Percentiles rank a stretch among this genome's conserved stretches.
Conservation (phyloP, 176 grass and related monocot genomes). For the Eleusine coracana region DNA sequence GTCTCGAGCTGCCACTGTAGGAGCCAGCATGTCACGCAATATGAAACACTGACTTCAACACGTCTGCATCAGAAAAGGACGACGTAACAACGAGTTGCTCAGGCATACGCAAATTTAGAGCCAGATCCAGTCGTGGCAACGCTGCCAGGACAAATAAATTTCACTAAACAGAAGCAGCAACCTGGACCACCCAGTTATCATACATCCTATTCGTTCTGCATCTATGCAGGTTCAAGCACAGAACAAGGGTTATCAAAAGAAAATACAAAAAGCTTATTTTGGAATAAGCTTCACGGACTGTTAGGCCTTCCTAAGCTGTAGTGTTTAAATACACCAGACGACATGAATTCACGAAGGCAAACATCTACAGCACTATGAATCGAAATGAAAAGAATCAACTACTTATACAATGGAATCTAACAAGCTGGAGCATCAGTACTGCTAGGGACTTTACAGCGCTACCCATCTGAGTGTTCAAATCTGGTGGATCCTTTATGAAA, state of each 20-base stretch:
- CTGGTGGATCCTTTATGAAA: constrained; percentile 28
- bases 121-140: neutral
- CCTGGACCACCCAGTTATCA: neutral
- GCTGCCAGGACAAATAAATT: neutral
- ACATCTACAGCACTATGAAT: constrained; percentile 55
- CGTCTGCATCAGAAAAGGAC: neutral
- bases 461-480: constrained; percentile 12
- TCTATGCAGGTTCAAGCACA: neutral
- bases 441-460: constrained; percentile 55
- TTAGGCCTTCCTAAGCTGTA: constrained; percentile 39
- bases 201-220: neutral
- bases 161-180: constrained; percentile 15
- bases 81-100: neutral
- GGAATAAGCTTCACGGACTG: constrained; percentile 35
- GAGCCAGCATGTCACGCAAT: constrained; percentile 23
- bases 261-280: constrained; percentile 33
- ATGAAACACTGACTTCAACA: neutral
- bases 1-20: neutral
- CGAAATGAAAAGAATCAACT: constrained; percentile 46
- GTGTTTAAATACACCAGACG: constrained; percentile 41
- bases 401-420: constrained; percentile 56
- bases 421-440: constrained; percentile 39
- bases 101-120: neutral
- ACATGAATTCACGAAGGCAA: constrained; percentile 30
- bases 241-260: neutral